Conservation (phyloP, 148 eudicot genomes). For the Rhododendron simsii region DNA sequence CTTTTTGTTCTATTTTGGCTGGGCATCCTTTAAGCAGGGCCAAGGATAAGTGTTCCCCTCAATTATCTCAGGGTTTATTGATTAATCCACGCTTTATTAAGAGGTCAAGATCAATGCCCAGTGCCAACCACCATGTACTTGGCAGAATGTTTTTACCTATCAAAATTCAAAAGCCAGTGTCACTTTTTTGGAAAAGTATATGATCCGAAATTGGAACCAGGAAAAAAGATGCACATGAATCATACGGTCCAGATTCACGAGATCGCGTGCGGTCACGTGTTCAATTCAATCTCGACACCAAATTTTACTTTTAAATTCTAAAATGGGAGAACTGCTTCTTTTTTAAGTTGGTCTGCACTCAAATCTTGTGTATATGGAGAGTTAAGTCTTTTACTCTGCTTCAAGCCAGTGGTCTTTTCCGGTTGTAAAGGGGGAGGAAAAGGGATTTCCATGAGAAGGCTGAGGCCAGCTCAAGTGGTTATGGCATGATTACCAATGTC, state of each 20-base stretch:
- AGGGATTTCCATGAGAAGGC: neutral
- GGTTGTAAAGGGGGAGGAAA: neutral
- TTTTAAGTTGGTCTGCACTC: neutral
- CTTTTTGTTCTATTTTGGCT: neutral
- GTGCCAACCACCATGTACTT: neutral
- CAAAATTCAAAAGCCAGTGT: neutral
- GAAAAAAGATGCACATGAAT: neutral
- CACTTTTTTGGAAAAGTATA: neutral
- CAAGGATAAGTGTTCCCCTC: constrained; percentile 1
- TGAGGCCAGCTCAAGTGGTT: neutral
- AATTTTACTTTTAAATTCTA: neutral
- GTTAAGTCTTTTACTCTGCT: no score
- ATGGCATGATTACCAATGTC: neutral
- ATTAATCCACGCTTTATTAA: neutral
- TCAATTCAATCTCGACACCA: neutral
- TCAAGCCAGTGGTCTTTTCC: no score
- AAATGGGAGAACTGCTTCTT: no score
- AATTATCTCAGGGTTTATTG: neutral
- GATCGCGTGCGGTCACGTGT: neutral
- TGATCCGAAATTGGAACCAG: neutral
- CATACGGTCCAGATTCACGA: neutral
- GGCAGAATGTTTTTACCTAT: neutral
- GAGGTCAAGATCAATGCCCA: neutral
- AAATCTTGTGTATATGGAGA: neutral
- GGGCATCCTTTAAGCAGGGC: constrained; percentile 4